These are phyloP conservation scores for Penicillium sp. DNA, from an alignment of 2,329 filamentous ascomycete species.

Conservation along the genomic window DNA sequence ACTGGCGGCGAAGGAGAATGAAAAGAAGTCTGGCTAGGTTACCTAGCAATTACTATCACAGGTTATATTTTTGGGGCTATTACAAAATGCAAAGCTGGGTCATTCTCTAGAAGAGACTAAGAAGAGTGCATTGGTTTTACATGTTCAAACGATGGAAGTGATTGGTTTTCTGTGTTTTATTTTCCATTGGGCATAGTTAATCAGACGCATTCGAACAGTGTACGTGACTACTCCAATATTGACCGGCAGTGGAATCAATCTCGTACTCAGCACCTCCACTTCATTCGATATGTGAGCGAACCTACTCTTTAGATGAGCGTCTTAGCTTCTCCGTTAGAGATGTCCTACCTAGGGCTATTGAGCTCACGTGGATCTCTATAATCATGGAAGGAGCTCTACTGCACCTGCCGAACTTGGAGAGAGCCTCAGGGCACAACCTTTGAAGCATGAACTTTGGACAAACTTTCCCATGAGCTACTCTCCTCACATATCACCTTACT, in stretches of 20 bases:
- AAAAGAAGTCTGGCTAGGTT: conserved; percentile 27
- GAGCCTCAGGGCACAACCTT: not conserved
- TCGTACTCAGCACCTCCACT: no score
- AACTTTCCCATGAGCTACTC: not conserved
- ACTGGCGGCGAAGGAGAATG: conserved; percentile 43
- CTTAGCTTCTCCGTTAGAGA: not conserved
- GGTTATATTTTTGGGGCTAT: not conserved
- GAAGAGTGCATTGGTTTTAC: not conserved
- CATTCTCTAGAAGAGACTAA: not conserved
- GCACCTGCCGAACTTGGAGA: not conserved
- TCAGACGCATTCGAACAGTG: not conserved
- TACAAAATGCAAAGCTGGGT: not conserved
- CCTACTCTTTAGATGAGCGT: no score
- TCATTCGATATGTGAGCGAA: not conserved
- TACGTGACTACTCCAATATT: not conserved
- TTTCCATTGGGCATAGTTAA: not conserved
- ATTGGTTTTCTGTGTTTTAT: not conserved
- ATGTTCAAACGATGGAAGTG: not conserved
- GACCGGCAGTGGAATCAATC: not conserved
- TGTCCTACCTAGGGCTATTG: not conserved
- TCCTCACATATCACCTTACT: not conserved
- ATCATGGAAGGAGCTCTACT: not conserved
- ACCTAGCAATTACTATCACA: not conserved
- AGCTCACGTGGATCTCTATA: not conserved
- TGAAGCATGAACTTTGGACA: not conserved